Percentiles rank a stretch among this genome's conserved stretches.
These are phyloP conservation scores for Pseudogymnoascus sp. DNA, from an alignment of 2,329 filamentous ascomycete species.

Conservation along the genomic window DNA sequence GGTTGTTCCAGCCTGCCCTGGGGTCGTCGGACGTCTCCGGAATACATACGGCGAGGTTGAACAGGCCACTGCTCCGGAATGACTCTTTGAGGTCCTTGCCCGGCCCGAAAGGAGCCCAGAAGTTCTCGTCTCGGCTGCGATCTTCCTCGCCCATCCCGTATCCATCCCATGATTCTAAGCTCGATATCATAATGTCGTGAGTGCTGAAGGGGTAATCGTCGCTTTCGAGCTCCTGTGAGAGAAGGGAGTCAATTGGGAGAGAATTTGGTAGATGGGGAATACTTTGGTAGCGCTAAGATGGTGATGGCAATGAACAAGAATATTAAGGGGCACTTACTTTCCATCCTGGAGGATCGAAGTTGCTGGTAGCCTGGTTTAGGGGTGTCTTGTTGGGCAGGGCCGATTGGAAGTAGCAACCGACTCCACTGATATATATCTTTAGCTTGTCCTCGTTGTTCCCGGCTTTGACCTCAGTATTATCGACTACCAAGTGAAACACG, in stretches of 20 bases:
- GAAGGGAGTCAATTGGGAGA: not conserved
- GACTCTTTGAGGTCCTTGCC: not conserved
- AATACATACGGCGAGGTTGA: not conserved
- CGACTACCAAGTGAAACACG: not conserved
- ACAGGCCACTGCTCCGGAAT: not conserved
- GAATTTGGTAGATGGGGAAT: not conserved
- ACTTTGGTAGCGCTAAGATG: not conserved
- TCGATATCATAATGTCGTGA: not conserved
- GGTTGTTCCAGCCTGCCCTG: not conserved
- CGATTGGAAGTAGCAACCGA: not conserved
- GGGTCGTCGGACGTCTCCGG: slow-evolving; percentile 1
- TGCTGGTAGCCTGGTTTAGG: not conserved
- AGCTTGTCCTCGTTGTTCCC: not conserved
- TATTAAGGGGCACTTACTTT: not conserved
- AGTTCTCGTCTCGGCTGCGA: not conserved
- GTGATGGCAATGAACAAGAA: not conserved
- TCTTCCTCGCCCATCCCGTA: slow-evolving; percentile 3
- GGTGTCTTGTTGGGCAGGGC: not conserved
- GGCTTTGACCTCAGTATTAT: not conserved
- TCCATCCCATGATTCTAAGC: not conserved
- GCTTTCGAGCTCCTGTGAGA: not conserved
- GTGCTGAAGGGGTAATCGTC: not conserved
- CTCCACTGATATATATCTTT: not conserved
- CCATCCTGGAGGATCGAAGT: not conserved
- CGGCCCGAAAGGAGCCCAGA: not conserved